phyloP scores from a whole-genome alignment of 2,329 filamentous ascomycete genomes.

The Calycina marina region DNA sequence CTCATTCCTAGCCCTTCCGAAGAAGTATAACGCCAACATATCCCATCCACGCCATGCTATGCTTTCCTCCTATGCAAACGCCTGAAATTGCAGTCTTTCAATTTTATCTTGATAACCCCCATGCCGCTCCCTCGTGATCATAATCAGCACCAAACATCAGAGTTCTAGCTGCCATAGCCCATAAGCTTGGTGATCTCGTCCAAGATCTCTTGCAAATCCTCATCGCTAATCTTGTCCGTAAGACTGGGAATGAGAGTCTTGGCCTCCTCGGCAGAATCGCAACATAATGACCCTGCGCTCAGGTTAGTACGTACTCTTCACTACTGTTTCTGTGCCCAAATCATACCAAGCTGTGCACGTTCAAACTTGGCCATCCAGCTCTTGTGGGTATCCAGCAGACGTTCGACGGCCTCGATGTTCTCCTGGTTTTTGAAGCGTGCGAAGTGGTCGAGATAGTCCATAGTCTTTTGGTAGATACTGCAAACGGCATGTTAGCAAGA shows the following conservation, averaged over 20 bases:
- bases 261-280: constrained; percentile 84
- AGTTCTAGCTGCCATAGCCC: constrained; percentile 21
- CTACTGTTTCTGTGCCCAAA: neutral
- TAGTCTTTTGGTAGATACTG: constrained; percentile 71
- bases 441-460: constrained; percentile 88
- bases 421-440: constrained; percentile 91
- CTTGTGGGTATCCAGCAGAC: constrained; percentile 63
- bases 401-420: constrained; percentile 87
- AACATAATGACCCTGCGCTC: constrained; percentile 70
- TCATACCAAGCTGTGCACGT: constrained; percentile 73
- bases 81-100: constrained; percentile 1
- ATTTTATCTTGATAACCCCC: constrained; percentile 1
- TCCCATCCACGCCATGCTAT: constrained; percentile 2
- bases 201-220: constrained; percentile 73
- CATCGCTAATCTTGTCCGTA: constrained; percentile 78
- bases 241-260: constrained; percentile 89
- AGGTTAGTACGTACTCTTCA: neutral
- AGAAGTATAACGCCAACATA: too few relatives aligned
- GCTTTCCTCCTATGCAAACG: neutral
- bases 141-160: neutral
- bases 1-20: too few relatives aligned
- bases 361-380: constrained; percentile 87
- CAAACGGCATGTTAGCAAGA: constrained; percentile 4
- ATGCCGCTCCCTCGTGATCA: neutral
- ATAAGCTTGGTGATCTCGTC: constrained; percentile 77